phyloP scores from a whole-genome alignment of 2,329 filamentous ascomycete species.

The Fusarium sp. region DNA sequence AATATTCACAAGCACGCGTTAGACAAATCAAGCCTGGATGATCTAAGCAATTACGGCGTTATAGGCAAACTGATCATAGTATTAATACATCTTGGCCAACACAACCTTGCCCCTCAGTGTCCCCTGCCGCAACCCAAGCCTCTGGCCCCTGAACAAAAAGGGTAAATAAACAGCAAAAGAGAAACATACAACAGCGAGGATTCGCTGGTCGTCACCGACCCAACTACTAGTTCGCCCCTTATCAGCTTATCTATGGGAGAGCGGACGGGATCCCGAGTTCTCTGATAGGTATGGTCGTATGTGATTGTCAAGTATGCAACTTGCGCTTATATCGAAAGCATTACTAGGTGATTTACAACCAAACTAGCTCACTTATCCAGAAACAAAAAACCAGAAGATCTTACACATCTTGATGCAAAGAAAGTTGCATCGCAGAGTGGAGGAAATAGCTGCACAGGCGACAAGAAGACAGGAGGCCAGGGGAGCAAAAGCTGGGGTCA shows the following conservation, averaged over 20 bases:
- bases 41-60: too few relatives aligned
- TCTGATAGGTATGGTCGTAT: constrained; percentile 3
- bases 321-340: fast-evolving
- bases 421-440: too few relatives aligned
- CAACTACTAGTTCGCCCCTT: constrained; percentile 3
- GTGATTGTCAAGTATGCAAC: fast-evolving
- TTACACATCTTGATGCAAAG: too few relatives aligned
- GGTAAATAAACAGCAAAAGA: not conserved
- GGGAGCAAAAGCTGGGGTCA: too few relatives aligned
- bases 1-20: too few relatives aligned
- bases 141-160: not conserved
- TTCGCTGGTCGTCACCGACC: constrained; percentile 6
- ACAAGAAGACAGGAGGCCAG: too few relatives aligned
- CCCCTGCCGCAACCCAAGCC: not conserved
- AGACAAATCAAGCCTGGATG: too few relatives aligned
- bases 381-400: too few relatives aligned
- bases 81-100: not conserved
- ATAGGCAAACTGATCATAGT: too few relatives aligned
- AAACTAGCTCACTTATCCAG: too few relatives aligned
- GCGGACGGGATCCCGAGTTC: constrained; percentile 3
- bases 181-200: constrained; percentile 2
- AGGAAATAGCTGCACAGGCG: too few relatives aligned
- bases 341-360: too few relatives aligned
- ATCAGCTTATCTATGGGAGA: constrained; percentile 1
- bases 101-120: not conserved